phyloP scores from a whole-genome alignment of 768 basidiomycete species.

The Mycena leptocephala region DNA sequence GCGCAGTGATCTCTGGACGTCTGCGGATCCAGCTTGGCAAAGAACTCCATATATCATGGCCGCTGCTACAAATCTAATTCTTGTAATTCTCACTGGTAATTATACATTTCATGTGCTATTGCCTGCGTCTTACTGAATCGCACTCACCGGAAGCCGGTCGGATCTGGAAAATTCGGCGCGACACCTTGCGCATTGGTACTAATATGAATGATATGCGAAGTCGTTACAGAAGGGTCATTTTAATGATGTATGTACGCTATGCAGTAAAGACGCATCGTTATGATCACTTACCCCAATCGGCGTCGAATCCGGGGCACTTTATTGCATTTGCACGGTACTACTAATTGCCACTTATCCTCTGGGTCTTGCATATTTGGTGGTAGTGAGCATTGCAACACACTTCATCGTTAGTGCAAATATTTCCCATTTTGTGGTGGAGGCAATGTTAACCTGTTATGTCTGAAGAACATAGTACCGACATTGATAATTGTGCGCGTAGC shows the following conservation, averaged over 20 bases:
- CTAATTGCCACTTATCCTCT: background rate
- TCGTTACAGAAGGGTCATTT: background rate
- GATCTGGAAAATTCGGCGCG: background rate
- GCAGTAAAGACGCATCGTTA: no score
- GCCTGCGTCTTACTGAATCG: no score
- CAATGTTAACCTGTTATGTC: background rate
- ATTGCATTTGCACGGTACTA: background rate
- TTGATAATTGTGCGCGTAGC: background rate
- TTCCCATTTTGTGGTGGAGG: no score
- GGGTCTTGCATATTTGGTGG: background rate
- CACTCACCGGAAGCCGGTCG: no score
- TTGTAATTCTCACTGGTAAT: no score
- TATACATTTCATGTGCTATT: no score
- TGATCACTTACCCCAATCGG: background rate
- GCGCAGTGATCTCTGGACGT: no score
- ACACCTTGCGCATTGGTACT: background rate
- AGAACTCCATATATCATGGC: no score
- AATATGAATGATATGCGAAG: background rate
- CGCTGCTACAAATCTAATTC: no score
- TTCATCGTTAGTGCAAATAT: background rate
- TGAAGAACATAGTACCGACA: background rate
- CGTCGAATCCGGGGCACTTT: background rate
- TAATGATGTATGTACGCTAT: background rate
- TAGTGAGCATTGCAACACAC: background rate
- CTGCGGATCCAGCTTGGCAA: no score